Evolutionary conservation across 768 basidiomycete species (phyloP), one percentile per base, ranked within the genome.

Genomic region (Pisolithus albus): DNA sequence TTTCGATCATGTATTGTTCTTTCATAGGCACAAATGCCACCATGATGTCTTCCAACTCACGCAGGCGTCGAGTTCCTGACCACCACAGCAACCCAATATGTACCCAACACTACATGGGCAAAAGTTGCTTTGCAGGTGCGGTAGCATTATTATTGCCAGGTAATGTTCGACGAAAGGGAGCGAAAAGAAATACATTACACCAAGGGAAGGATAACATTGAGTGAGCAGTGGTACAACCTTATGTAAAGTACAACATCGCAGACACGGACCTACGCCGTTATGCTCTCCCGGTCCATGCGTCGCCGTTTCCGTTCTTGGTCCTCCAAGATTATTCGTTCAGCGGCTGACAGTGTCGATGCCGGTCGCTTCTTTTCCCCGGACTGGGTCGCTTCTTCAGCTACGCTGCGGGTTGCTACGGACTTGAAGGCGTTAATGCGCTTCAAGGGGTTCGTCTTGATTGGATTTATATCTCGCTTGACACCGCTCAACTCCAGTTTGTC

Each of bases 221-320:
- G 34, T 23, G 21, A 23, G 21, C n/a, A 26, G n/a, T 47, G 15
- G 34, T 52, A 60, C 52, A 55, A 44, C 23, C 46, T 2, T n/a
- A n/a, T n/a, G 21, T 47, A 41, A 19, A 36, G 50, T 56, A 59
- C 50, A 49, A 19, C 26, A 18, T 13, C 34, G 34, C 4, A 34
- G 11, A 46, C 9, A 15, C 21, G 18, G 23, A 24, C 34, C 56
- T 59, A 26, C 26, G 26, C 26, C 6, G 32, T 52, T 53, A 51
- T 48, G 24, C 51, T 59, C 38, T 26, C 26, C 5, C 4, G n/a
- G n/a, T n/a, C n/a, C n/a, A n/a, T 1, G 7, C 81, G 73, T 57
- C 91, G 75, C 65, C 84, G 77, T 69, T 95, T 94, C 63, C 92
- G 77, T 67, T 92, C 91, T 70, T 89, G 88, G 26, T 96, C 92